Percentiles rank a stretch among this genome's conserved stretches.
phyloP scores from a whole-genome alignment of 2,329 filamentous ascomycete genomes.

The Xylariaceae sp. region DNA sequence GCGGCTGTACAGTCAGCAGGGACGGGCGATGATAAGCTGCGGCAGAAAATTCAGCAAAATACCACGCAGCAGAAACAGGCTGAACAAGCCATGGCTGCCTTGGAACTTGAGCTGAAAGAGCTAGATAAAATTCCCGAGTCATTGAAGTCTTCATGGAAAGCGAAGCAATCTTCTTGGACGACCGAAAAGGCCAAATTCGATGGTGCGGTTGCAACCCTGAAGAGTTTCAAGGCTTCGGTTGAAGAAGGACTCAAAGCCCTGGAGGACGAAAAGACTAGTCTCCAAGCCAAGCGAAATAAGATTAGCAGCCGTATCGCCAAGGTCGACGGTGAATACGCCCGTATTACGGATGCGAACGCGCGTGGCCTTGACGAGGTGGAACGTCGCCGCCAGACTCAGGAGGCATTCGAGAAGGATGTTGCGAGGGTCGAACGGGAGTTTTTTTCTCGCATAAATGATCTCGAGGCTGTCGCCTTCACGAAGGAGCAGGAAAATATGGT shows the following conservation, averaged over 20 bases:
- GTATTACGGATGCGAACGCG: slow-evolving; percentile 64
- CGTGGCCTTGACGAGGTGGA: slow-evolving; percentile 62
- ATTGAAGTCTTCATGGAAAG: slow-evolving; percentile 54
- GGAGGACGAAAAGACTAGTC: slow-evolving; percentile 58
- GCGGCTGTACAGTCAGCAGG: slow-evolving; percentile 64
- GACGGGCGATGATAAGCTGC: slow-evolving; percentile 70
- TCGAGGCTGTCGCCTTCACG: slow-evolving; percentile 35
- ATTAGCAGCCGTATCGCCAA: slow-evolving; percentile 67
- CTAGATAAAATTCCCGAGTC: slow-evolving; percentile 61
- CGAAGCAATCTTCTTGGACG: slow-evolving; percentile 49
- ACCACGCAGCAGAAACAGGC: slow-evolving; percentile 67
- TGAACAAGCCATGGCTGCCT: slow-evolving; percentile 51
- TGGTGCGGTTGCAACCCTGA: slow-evolving; percentile 49
- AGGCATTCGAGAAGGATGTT: slow-evolving; percentile 45
- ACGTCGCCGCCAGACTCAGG: slow-evolving; percentile 50
- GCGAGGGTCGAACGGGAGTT: slow-evolving; percentile 44
- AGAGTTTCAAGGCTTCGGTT: slow-evolving; percentile 55
- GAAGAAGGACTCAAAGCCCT: slow-evolving; percentile 61
- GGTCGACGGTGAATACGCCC: slow-evolving; percentile 67
- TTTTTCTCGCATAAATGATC: slow-evolving; percentile 37
- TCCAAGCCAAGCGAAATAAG: slow-evolving; percentile 68
- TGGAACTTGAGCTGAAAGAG: slow-evolving; percentile 58
- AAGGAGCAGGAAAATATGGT: slow-evolving; percentile 41
- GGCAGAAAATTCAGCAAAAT: slow-evolving; percentile 71
- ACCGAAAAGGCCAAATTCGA: slow-evolving; percentile 59